A percentile compares a stretch with the other conserved stretches of the same genome.
Evolutionary conservation across 805 yeast genomes (phyloP).

Genomic region (Candida tallmaniae): DNA sequence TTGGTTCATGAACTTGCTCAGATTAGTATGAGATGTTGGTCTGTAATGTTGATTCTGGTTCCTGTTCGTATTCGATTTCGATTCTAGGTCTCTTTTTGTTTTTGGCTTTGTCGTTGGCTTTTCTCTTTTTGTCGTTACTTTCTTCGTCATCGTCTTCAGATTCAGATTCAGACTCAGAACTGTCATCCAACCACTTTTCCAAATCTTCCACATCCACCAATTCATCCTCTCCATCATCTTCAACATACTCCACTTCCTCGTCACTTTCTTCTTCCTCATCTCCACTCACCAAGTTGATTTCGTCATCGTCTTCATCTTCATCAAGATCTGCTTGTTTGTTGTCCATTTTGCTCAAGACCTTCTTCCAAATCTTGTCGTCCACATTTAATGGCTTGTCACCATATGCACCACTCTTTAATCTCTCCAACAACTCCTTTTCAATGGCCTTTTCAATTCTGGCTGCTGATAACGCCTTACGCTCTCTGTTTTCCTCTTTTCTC

Average conservation of each 20-base stretch:
- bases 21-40: too few relatives aligned
- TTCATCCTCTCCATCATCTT: constrained; percentile 84
- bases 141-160: constrained; percentile 34
- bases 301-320: constrained; percentile 50
- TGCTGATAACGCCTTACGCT: constrained; percentile 93
- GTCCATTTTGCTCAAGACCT: constrained; percentile 71
- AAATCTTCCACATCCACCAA: constrained; percentile 90
- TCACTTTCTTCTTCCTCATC: constrained; percentile 47
- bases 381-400: constrained; percentile 98
- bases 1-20: too few relatives aligned
- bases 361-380: constrained; percentile 93
- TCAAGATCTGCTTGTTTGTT: constrained; percentile 66
- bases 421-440: constrained; percentile 89
- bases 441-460: constrained; percentile 96
- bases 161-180: constrained; percentile 32
- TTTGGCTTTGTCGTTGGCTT: constrained; percentile 18
- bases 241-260: constrained; percentile 84
- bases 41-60: constrained; percentile 11
- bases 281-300: constrained; percentile 43
- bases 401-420: constrained; percentile 96
- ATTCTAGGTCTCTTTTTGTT: constrained; percentile 46
- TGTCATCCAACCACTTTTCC: constrained; percentile 74
- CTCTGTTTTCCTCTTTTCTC: constrained; percentile 91
- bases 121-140: constrained; percentile 36
- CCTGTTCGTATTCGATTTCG: constrained; percentile 76